These are phyloP conservation scores for Diaporthe caulivora DNA, from an alignment of 2,329 filamentous ascomycete species.

Conservation along the genomic window DNA sequence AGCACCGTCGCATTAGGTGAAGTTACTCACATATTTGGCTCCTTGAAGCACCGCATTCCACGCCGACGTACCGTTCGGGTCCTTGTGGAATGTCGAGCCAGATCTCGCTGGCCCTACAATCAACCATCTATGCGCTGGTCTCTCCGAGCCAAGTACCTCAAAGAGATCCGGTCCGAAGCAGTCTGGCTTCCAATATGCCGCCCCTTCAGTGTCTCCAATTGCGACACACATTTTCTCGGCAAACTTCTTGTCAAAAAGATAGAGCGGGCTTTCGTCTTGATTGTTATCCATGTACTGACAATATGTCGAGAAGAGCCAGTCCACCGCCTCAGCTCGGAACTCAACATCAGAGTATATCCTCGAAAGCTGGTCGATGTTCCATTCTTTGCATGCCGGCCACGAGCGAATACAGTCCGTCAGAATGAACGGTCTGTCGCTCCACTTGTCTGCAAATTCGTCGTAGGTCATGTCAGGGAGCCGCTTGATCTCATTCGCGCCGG, in stretches of 20 bases:
- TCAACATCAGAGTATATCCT: slow-evolving; percentile 72
- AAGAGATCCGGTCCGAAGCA: slow-evolving; percentile 93
- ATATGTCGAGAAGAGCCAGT: slow-evolving; percentile 90
- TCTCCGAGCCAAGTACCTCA: slow-evolving; percentile 78
- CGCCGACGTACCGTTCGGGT: slow-evolving; percentile 79
- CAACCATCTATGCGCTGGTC: slow-evolving; percentile 92
- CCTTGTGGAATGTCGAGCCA: slow-evolving; percentile 95
- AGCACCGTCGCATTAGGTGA: not conserved
- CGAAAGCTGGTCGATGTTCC: slow-evolving; percentile 78
- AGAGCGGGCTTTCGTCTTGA: slow-evolving; percentile 88
- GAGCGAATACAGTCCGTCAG: slow-evolving; percentile 83
- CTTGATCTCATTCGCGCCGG: slow-evolving; percentile 77
- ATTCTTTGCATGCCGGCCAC: slow-evolving; percentile 83
- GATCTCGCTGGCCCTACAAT: slow-evolving; percentile 90
- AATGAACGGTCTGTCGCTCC: slow-evolving; percentile 88
- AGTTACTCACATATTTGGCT: slow-evolving; percentile 75
- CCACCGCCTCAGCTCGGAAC: slow-evolving; percentile 92
- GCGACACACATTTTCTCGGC: slow-evolving; percentile 85
- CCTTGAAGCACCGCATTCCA: slow-evolving; percentile 96
- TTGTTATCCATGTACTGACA: slow-evolving; percentile 84
- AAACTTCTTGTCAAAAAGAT: slow-evolving; percentile 91
- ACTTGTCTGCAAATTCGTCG: slow-evolving; percentile 79
- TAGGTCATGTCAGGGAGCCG: slow-evolving; percentile 77
- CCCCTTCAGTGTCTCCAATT: slow-evolving; percentile 64
- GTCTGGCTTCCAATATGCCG: slow-evolving; percentile 81